Evolutionary conservation across 208 protist species (phyloP), one percentile per base, ranked within the genome.

Genomic region (Trypanosoma conorhini): DNA sequence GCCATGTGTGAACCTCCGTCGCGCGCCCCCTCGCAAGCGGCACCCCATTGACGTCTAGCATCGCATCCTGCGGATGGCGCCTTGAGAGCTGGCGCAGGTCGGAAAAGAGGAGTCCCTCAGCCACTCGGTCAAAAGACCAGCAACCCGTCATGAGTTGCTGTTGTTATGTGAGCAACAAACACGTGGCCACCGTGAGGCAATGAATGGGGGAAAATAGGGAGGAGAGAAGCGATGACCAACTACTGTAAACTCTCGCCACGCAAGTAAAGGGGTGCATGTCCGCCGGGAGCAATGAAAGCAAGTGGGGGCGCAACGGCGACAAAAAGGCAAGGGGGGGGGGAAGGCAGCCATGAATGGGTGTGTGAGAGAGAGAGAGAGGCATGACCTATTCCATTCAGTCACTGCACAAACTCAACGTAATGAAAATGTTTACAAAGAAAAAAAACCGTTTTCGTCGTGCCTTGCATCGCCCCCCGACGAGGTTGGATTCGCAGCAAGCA

Each of bases 121-220:
- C 77, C 13, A 81, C 74, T 9, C 55, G 68, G 24, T 83, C 78
- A 67, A 89, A 89, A 15, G 69, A 72, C 83, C 79, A 88, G 0
- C 5, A 35, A 17, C 5, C 1, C 26, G 8, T 50, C 62, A 63
- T 58, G 13, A 51, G 5, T 54, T 28, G 24, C 17, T 61, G 1
- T 60, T 58, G 5, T 58, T 30, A 42, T 9, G 46, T 42, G 30
- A 62, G 33, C 33, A 38, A 5, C 31, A 35, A 35, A 48, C 12
- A 57, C 17, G 55, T 24, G 3, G 46, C 55, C 55, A 21, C 31
- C 56, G 38, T 21, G 28, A 59, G 7, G 30, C 7, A 30, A 0
- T 56, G 40, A n/a, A 64, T 15, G 48, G 22, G 62, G 35, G 46
- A 56, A 56, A 55, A 1, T 28, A 54, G 31, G 31, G 1, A 28